Evolutionary conservation across 208 protist species (phyloP).

Genomic region (Wallacemonas rigidus): DNA sequence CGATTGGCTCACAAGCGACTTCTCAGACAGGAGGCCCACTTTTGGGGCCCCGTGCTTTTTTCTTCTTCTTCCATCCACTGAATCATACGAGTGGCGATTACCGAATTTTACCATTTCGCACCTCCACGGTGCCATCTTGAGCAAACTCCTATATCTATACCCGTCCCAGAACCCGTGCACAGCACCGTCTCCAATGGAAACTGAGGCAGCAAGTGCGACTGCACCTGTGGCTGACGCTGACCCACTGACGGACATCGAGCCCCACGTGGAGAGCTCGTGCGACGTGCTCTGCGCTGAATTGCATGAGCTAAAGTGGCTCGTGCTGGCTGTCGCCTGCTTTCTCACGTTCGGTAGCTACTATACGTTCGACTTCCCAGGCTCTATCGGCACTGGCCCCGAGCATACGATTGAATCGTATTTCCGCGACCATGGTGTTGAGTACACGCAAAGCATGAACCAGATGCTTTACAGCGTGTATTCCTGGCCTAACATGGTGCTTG

Average conservation of each 20-base stretch:
- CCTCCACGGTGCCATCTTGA: too few species aligned
- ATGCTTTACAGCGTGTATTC: conserved; percentile 92
- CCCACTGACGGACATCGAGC: not conserved
- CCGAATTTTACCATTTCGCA: too few species aligned
- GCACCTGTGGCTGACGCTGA: not conserved
- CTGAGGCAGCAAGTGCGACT: too few species aligned
- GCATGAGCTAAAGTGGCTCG: conserved; percentile 75
- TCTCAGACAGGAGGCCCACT: too few species aligned
- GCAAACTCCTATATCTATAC: too few species aligned
- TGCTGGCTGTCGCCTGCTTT: conserved; percentile 78
- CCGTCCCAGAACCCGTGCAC: too few species aligned
- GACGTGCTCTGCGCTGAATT: conserved; percentile 42
- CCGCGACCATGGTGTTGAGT: conserved; percentile 39
- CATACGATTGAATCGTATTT: conserved; percentile 71
- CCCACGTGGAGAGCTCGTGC: conserved; percentile 7
- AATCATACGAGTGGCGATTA: not conserved
- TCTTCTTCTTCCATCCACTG: not conserved
- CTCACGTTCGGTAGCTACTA: conserved; percentile 87
- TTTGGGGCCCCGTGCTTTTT: not conserved
- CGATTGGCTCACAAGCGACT: too few species aligned
- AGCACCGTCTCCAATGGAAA: too few species aligned
- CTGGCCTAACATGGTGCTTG: conserved; percentile 91
- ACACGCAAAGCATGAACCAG: conserved; percentile 89
- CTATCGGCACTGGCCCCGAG: conserved; percentile 62
- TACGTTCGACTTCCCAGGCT: conserved; percentile 82